phyloP scores from a whole-genome alignment of 2,329 filamentous ascomycete genomes.

The Fonsecaea erecta region DNA sequence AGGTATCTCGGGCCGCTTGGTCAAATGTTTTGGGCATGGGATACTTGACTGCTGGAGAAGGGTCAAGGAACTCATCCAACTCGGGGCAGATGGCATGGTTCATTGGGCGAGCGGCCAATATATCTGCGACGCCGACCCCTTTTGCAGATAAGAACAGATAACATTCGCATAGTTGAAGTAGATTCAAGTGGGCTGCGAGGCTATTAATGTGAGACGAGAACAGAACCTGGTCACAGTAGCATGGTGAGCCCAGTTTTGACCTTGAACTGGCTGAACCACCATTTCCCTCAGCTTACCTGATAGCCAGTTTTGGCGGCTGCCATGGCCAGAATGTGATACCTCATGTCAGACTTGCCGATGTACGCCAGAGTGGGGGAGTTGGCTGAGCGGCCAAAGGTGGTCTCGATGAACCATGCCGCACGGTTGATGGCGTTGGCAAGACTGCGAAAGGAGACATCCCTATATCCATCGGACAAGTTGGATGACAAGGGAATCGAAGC shows the following conservation, averaged over 20 bases:
- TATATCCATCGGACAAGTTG: background rate
- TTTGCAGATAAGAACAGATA: conserved; percentile 7
- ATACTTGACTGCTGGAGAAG: conserved; percentile 4
- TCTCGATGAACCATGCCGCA: conserved; percentile 9
- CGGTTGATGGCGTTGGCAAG: conserved; percentile 14
- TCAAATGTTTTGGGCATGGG: conserved; percentile 9
- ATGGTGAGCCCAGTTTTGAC: background rate
- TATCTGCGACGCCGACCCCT: conserved; percentile 8
- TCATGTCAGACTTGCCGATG: conserved; percentile 13
- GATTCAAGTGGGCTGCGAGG: conserved; percentile 12
- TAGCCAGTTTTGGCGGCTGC: conserved; percentile 13
- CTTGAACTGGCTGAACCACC: background rate
- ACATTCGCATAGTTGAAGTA: conserved; percentile 8
- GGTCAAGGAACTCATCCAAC: conserved; percentile 7
- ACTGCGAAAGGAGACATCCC: conserved; percentile 4
- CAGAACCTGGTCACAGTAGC: background rate
- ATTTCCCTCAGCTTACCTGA: background rate
- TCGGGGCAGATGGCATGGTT: conserved; percentile 9
- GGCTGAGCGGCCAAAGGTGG: background rate
- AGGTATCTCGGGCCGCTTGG: conserved; percentile 6
- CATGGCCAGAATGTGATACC: conserved; percentile 16
- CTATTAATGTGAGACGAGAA: conserved; percentile 18
- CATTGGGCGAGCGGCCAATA: conserved; percentile 5
- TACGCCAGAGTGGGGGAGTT: background rate
- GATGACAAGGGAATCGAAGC: conserved; percentile 11